Evolutionary conservation across 192 early-diverging fungal species (phyloP).

Genomic region (Rhizophlyctis rosea): DNA sequence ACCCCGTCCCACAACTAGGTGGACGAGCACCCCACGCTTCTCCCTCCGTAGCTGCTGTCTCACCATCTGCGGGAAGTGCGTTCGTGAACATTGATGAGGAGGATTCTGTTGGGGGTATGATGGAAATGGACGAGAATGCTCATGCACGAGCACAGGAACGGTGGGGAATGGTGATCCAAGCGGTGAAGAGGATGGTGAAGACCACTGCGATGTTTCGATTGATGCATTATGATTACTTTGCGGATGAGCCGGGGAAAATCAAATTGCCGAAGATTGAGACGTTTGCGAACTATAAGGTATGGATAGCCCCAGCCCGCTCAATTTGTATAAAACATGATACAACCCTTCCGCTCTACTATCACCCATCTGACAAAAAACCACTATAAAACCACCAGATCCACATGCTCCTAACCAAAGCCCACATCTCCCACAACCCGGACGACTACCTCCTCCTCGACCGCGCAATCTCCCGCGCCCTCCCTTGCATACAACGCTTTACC

Average conservation of each 20-base stretch:
- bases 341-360: background rate
- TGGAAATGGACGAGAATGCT: too few species aligned
- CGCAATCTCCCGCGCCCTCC: slow-evolving; percentile 3
- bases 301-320: too few species aligned
- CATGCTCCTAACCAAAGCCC: slow-evolving; percentile 13
- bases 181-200: slow-evolving; percentile 2
- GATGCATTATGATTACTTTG: background rate
- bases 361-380: background rate
- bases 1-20: too few species aligned
- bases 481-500: slow-evolving; percentile 7
- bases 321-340: too few species aligned
- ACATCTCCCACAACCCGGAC: background rate
- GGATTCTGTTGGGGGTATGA: too few species aligned
- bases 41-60: too few species aligned
- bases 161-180: slow-evolving; percentile 16
- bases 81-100: too few species aligned
- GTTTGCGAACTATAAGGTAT: slow-evolving; percentile 7
- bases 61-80: too few species aligned
- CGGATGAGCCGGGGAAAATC: background rate
- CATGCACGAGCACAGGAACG: background rate
- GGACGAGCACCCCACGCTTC: too few species aligned
- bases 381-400: slow-evolving; percentile 10
- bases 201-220: slow-evolving; percentile 17
- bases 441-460: slow-evolving; percentile 12
- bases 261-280: background rate